Conservation (phyloP, 2,329 filamentous ascomycete genomes). For the Ophiocordyceps camponoti-rufipedis region DNA sequence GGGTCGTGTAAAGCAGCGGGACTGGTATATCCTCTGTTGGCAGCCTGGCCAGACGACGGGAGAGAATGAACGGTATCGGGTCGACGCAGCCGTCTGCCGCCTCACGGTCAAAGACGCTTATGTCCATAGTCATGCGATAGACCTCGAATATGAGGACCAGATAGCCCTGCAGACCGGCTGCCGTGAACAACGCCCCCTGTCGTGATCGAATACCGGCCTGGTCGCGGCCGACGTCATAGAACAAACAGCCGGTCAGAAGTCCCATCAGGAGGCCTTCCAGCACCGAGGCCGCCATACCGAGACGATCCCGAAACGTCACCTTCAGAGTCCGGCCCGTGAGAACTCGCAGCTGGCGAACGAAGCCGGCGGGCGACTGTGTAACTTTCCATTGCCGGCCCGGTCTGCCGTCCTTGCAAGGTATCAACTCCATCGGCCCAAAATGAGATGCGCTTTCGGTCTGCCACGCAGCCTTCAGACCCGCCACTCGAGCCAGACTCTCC, state of each 20-base stretch:
- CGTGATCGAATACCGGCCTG: constrained; percentile 56
- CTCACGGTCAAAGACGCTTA: constrained; percentile 60
- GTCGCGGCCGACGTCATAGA: constrained; percentile 44
- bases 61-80: constrained; percentile 50
- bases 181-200: constrained; percentile 54
- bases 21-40: constrained; percentile 57
- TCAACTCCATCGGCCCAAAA: constrained; percentile 6
- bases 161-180: constrained; percentile 56
- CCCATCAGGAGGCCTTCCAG: constrained; percentile 54
- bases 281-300: constrained; percentile 54
- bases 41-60: constrained; percentile 48
- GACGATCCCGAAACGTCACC: constrained; percentile 57
- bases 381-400: constrained; percentile 10
- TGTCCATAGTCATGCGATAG: constrained; percentile 57
- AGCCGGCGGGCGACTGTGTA: constrained; percentile 25
- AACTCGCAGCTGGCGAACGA: constrained; percentile 44
- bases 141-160: constrained; percentile 60
- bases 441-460: constrained; percentile 14
- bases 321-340: constrained; percentile 51
- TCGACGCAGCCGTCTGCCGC: constrained; percentile 54
- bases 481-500: constrained; percentile 25
- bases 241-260: constrained; percentile 56
- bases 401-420: constrained; percentile 1
- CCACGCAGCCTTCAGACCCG: constrained; percentile 45
- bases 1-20: constrained; percentile 49